phyloP scores from a whole-genome alignment of 805 yeast genomes.

The Wickerhamomyces canadensis region DNA sequence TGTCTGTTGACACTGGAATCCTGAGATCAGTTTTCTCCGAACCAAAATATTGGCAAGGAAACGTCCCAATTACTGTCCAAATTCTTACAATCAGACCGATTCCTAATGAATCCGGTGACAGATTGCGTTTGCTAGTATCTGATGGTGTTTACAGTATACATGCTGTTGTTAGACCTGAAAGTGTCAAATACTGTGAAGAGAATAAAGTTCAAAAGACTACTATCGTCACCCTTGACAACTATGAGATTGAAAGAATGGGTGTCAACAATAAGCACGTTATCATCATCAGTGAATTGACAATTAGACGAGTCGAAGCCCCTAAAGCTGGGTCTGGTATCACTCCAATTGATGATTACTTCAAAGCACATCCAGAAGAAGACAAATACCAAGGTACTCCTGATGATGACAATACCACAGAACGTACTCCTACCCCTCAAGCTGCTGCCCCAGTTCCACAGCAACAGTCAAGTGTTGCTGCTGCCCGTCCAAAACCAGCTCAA shows the following conservation, averaged over 20 bases:
- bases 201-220: slow-evolving; percentile 41
- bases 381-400: slow-evolving; percentile 10
- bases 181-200: slow-evolving; percentile 38
- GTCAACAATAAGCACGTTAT: slow-evolving; percentile 25
- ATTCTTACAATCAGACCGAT: slow-evolving; percentile 31
- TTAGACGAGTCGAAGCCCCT: slow-evolving; percentile 31
- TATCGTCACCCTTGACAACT: slow-evolving; percentile 36
- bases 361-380: slow-evolving; percentile 53
- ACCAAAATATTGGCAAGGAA: slow-evolving; percentile 13
- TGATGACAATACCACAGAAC: slow-evolving; percentile 5
- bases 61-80: slow-evolving; percentile 29
- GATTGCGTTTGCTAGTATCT: slow-evolving; percentile 41
- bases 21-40: slow-evolving; percentile 17
- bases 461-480: too few relatives aligned
- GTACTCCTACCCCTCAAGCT: slow-evolving; percentile 19
- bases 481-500: too few relatives aligned
- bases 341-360: slow-evolving; percentile 52
- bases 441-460: slow-evolving; percentile 9
- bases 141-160: slow-evolving; percentile 49
- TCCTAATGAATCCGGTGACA: slow-evolving; percentile 35
- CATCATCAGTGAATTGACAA: slow-evolving; percentile 18
- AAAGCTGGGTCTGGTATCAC: slow-evolving; percentile 33
- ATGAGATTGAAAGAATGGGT: slow-evolving; percentile 37
- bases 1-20: slow-evolving; percentile 12
- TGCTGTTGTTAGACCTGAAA: slow-evolving; percentile 47